A percentile compares a stretch with the other conserved stretches of the same genome.
These are phyloP conservation scores for Monosporascus sp. DNA, from an alignment of 2,329 filamentous ascomycete genomes.

Conservation along the genomic window DNA sequence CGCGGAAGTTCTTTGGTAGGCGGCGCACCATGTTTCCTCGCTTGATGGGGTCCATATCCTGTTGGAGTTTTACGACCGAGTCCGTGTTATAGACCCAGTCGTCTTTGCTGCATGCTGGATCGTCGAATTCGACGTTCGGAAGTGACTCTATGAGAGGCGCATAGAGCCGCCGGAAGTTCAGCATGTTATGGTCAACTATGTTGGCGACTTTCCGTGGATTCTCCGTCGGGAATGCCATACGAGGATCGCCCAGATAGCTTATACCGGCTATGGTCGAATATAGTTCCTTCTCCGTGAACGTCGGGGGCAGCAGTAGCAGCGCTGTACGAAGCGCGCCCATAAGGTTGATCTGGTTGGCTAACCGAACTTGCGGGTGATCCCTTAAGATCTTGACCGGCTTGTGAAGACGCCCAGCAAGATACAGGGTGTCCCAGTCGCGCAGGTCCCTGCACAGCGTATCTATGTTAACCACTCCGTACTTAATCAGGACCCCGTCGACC, in stretches of 20 bases:
- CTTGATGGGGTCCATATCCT: slow-evolving; percentile 89
- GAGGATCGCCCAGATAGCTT: slow-evolving; percentile 92
- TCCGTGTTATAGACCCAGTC: slow-evolving; percentile 60
- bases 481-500: slow-evolving; percentile 92
- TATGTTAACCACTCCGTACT: slow-evolving; percentile 95
- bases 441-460: slow-evolving; percentile 84
- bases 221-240: slow-evolving; percentile 86
- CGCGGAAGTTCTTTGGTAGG: slow-evolving; percentile 78
- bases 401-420: slow-evolving; percentile 91
- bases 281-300: slow-evolving; percentile 81
- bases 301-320: slow-evolving; percentile 74
- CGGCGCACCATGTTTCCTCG: slow-evolving; percentile 95
- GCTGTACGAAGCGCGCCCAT: slow-evolving; percentile 87
- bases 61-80: slow-evolving; percentile 63
- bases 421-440: slow-evolving; percentile 87
- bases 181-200: slow-evolving; percentile 86
- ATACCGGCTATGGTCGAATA: slow-evolving; percentile 90
- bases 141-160: slow-evolving; percentile 83
- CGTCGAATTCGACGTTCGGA: slow-evolving; percentile 78
- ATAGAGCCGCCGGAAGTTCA: slow-evolving; percentile 88
- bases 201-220: slow-evolving; percentile 90
- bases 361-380: slow-evolving; percentile 84
- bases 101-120: slow-evolving; percentile 50
- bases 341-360: slow-evolving; percentile 94
- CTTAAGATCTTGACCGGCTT: slow-evolving; percentile 95